Evolutionary conservation across 1,139 yeast species (phyloP), one percentile per base, ranked within the genome.

Genomic region (Arxiozyma heterogenica): DNA sequence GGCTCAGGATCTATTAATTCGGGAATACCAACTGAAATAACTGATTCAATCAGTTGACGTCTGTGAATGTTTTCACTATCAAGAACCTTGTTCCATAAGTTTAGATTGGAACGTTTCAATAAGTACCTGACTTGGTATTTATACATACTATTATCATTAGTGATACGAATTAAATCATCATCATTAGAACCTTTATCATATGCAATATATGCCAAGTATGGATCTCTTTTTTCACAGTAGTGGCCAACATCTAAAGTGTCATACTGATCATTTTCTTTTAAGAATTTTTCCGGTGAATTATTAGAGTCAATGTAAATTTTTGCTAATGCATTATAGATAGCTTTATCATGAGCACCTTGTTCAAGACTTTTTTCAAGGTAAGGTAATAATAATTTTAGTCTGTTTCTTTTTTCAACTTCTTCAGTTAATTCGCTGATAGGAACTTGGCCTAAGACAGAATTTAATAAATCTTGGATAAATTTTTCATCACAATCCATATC

Each of bases 161-260:
- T 93, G 70, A 93, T 90, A 66, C 82, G 78, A 65, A 93, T 82
- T 67, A 93, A 81, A 71, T 93, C 98, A 58, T 78, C 84, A 70
- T 93, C 96, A 66, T 93, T 91, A 55, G 80, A 78, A 69, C 99
- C 99, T 74, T 90, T 91, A 59, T 95, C 95, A 72, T 93, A 93
- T 54, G 96, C 95, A 73, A 93, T 93, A 72, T 89, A 93, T 21
- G 98, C 99, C 71, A 93, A 78, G 75, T 89, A 93, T 58, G 99
- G 99, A 68, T 93, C 99, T 72, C 98, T 86, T 82, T 89, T 93
- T 73, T 94, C 99, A 80, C 99, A 94, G 77, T 93, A 93, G 70
- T 84, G 90, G 78, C 98, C 99, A 64, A 93, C 97, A 63, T 86
- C 87, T 63, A 88, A 77, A 27, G 98, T 86, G 72, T 93, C 95